A percentile compares a stretch with the other conserved stretches of the same genome.
These are phyloP conservation scores for Coniosporium apollinis DNA, from an alignment of 495 filamentous ascomycete species.

Conservation along the genomic window DNA sequence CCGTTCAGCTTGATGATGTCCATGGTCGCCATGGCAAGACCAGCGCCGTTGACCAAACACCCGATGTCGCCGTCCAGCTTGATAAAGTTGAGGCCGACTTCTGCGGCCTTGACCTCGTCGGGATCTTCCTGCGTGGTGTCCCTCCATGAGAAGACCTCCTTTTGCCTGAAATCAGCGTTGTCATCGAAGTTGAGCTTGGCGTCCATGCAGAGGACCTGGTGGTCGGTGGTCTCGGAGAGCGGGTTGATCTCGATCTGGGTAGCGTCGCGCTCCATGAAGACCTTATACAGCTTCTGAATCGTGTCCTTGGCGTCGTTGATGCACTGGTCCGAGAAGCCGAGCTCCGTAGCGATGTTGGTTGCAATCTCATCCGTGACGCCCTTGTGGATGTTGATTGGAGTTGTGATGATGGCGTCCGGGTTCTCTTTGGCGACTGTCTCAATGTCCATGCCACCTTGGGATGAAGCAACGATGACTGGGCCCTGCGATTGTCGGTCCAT, in stretches of 20 bases:
- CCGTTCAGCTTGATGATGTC: slow-evolving; percentile 99
- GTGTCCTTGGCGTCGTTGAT: slow-evolving; percentile 84
- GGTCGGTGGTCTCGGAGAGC: slow-evolving; percentile 88
- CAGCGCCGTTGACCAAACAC: slow-evolving; percentile 96
- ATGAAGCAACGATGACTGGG: slow-evolving; percentile 92
- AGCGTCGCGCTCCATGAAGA: slow-evolving; percentile 95
- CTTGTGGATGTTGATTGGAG: slow-evolving; percentile 79
- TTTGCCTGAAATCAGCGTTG: slow-evolving; percentile 95
- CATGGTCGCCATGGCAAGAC: slow-evolving; percentile 99
- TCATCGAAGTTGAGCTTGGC: slow-evolving; percentile 97
- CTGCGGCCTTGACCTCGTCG: slow-evolving; percentile 90
- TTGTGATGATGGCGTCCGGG: slow-evolving; percentile 86
- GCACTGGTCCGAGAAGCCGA: slow-evolving; percentile 95
- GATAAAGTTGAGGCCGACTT: slow-evolving; percentile 96
- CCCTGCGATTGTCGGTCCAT: slow-evolving; percentile 90
- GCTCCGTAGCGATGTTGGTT: slow-evolving; percentile 69
- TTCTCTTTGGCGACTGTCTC: slow-evolving; percentile 95
- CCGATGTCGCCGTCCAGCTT: slow-evolving; percentile 99
- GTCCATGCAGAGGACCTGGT: slow-evolving; percentile 96
- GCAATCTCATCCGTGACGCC: slow-evolving; percentile 95
- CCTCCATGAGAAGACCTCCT: slow-evolving; percentile 87
- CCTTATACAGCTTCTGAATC: slow-evolving; percentile 96
- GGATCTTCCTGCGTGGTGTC: slow-evolving; percentile 91
- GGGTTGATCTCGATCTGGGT: slow-evolving; percentile 99
- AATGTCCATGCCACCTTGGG: slow-evolving; percentile 98